Percentiles rank a stretch among this genome's conserved stretches.
Evolutionary conservation across 2,329 filamentous ascomycete species (phyloP).

Genomic region (Cytospora leucostoma): DNA sequence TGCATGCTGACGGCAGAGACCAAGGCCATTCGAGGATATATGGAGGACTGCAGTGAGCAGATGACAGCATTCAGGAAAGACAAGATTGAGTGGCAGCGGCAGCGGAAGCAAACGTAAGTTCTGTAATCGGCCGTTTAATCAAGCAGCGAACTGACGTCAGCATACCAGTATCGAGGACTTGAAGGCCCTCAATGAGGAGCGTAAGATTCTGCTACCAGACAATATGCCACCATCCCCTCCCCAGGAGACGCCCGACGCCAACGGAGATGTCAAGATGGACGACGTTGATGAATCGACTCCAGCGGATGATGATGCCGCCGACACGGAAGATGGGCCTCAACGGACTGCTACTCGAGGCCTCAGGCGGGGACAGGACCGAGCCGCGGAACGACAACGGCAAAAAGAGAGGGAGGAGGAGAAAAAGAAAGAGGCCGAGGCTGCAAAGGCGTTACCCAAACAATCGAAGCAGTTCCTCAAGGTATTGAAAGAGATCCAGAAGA

Average conservation of each 20-base stretch:
- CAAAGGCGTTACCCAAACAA: conserved; percentile 70
- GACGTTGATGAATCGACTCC: conserved; percentile 65
- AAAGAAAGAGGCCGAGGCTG: conserved; percentile 67
- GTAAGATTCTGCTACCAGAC: conserved; percentile 72
- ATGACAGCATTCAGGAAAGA: conserved; percentile 96
- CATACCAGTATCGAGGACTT: conserved; percentile 66
- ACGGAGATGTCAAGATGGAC: conserved; percentile 62
- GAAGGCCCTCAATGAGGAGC: conserved; percentile 69
- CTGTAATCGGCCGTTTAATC: neutral
- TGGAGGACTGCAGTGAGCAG: conserved; percentile 88
- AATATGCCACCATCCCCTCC: conserved; percentile 67
- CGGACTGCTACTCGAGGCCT: conserved; percentile 52
- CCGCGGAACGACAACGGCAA: conserved; percentile 76
- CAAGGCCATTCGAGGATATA: conserved; percentile 80
- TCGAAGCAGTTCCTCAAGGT: conserved; percentile 88
- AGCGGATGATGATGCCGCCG: conserved; percentile 62
- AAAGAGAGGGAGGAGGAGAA: conserved; percentile 67
- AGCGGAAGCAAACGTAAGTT: conserved; percentile 66
- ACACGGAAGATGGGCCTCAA: conserved; percentile 69
- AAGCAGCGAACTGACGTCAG: conserved; percentile 34
- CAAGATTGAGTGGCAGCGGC: conserved; percentile 88
- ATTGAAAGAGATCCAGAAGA: conserved; percentile 84
- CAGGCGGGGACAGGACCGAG: conserved; percentile 66
- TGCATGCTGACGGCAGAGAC: conserved; percentile 86
- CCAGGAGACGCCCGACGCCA: conserved; percentile 49